Percentiles rank a stretch among this genome's conserved stretches.
Conservation (phyloP, 495 filamentous ascomycete species). For the Daldinia caldariorum region DNA sequence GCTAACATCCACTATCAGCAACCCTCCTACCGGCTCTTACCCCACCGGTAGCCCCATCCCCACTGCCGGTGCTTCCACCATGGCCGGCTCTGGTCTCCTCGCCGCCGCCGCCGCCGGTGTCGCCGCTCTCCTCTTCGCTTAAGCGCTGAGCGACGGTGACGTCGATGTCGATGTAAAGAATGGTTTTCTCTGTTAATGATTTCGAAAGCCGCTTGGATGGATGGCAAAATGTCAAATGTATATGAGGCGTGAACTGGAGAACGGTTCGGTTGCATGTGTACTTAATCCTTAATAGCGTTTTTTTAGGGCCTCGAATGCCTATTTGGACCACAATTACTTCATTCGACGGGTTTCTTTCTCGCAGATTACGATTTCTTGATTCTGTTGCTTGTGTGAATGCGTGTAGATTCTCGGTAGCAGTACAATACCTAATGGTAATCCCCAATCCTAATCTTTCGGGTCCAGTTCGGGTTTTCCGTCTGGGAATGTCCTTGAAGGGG, state of each 20-base stretch:
- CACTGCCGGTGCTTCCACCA: slow-evolving; percentile 59
- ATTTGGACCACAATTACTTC: slow-evolving; percentile 22
- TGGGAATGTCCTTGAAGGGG: neutral
- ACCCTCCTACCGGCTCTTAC: slow-evolving; percentile 38
- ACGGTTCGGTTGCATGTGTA: slow-evolving; percentile 53
- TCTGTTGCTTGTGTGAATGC: too few relatives aligned
- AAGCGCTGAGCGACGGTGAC: too few relatives aligned
- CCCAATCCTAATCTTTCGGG: too few relatives aligned
- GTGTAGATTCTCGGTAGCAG: too few relatives aligned
- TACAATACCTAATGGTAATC: too few relatives aligned
- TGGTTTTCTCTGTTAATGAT: slow-evolving; percentile 42
- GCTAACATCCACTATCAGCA: slow-evolving; percentile 26
- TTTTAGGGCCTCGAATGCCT: slow-evolving; percentile 40
- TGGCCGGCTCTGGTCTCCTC: slow-evolving; percentile 56
- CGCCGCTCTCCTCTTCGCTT: slow-evolving; percentile 63
- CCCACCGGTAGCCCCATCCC: slow-evolving; percentile 50
- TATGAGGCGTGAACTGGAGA: slow-evolving; percentile 33
- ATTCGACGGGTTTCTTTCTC: slow-evolving; percentile 14
- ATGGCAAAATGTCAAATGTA: slow-evolving; percentile 39
- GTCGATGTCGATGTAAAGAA: too few relatives aligned
- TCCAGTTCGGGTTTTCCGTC: too few relatives aligned
- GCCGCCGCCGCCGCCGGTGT: slow-evolving; percentile 62
- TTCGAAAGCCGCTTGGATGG: slow-evolving; percentile 41
- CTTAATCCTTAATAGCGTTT: slow-evolving; percentile 58
- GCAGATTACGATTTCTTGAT: too few relatives aligned